phyloP scores from a whole-genome alignment of 176 grass and related monocot genomes.

The Alopecurus myosuroides region DNA sequence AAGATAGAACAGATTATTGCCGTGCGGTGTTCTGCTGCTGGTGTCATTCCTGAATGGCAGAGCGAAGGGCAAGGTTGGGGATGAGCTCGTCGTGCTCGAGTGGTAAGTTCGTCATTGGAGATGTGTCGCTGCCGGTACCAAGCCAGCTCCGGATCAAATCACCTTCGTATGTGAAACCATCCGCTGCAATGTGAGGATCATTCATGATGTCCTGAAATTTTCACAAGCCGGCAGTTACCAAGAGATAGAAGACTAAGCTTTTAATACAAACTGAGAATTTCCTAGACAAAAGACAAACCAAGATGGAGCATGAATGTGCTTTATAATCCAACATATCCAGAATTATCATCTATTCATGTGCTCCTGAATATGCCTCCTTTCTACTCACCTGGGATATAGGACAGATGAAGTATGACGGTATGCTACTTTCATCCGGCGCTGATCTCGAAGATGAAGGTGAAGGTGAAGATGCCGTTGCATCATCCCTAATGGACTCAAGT shows the following conservation, averaged over 20 bases:
- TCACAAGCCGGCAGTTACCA: background rate
- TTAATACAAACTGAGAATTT: background rate
- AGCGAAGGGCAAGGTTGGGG: slow-evolving; percentile 32
- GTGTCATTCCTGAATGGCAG: slow-evolving; percentile 40
- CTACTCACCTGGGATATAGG: slow-evolving; percentile 34
- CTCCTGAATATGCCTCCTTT: background rate
- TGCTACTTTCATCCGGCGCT: background rate
- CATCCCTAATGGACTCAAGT: slow-evolving; percentile 21
- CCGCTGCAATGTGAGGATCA: slow-evolving; percentile 37
- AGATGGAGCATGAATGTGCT: background rate
- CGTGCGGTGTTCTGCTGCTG: slow-evolving; percentile 7
- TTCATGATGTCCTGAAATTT: slow-evolving; percentile 40
- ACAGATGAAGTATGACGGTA: slow-evolving; percentile 31
- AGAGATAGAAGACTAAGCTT: background rate
- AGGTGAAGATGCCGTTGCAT: background rate
- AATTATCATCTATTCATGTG: background rate
- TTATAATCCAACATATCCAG: background rate
- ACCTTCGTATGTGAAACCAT: slow-evolving; percentile 41
- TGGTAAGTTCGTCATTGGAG: slow-evolving; percentile 34
- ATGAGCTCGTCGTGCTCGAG: slow-evolving; percentile 29
- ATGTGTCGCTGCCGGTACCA: slow-evolving; percentile 1
- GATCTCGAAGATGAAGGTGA: slow-evolving; percentile 32
- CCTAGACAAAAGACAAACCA: background rate
- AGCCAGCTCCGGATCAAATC: slow-evolving; percentile 34
- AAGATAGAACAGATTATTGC: background rate